Evolutionary conservation across 2,329 filamentous ascomycete species (phyloP).

Genomic region (Dendryphion nanum): DNA sequence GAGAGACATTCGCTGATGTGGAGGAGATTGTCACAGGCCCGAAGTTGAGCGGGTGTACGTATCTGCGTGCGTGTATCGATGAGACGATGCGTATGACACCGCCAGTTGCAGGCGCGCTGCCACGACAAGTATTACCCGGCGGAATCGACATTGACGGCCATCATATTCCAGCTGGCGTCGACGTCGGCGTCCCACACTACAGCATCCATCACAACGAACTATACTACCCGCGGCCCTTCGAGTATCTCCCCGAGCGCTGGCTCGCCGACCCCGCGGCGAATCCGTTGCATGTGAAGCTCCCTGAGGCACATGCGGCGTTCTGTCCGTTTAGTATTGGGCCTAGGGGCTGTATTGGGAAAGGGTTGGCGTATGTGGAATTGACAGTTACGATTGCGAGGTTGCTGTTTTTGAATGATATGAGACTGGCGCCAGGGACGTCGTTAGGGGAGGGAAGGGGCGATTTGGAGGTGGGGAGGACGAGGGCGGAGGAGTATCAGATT

Average conservation of each 20-base stretch:
- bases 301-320: conserved; percentile 63
- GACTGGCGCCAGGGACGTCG: conserved; percentile 31
- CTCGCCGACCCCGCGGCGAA: conserved; percentile 29
- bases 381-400: conserved; percentile 61
- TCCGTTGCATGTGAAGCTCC: conserved; percentile 25
- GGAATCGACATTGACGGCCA: conserved; percentile 38
- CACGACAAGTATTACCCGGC: conserved; percentile 37
- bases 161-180: conserved; percentile 35
- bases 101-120: conserved; percentile 38
- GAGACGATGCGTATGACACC: conserved; percentile 43
- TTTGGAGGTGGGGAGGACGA: conserved; percentile 31
- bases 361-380: conserved; percentile 67
- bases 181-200: conserved; percentile 39
- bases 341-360: conserved; percentile 71
- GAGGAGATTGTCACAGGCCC: conserved; percentile 40
- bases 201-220: conserved; percentile 38
- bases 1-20: conserved; percentile 31
- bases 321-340: conserved; percentile 72
- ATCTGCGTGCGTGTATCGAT: conserved; percentile 41
- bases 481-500: conserved; percentile 63
- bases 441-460: conserved; percentile 31
- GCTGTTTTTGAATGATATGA: conserved; percentile 61
- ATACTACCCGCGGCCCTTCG: conserved; percentile 40
- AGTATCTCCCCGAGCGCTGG: conserved; percentile 40
- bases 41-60: conserved; percentile 31